Conservation (phyloP, 1,284 basidiomycete species). For the Microstroma glucosiphilum region DNA sequence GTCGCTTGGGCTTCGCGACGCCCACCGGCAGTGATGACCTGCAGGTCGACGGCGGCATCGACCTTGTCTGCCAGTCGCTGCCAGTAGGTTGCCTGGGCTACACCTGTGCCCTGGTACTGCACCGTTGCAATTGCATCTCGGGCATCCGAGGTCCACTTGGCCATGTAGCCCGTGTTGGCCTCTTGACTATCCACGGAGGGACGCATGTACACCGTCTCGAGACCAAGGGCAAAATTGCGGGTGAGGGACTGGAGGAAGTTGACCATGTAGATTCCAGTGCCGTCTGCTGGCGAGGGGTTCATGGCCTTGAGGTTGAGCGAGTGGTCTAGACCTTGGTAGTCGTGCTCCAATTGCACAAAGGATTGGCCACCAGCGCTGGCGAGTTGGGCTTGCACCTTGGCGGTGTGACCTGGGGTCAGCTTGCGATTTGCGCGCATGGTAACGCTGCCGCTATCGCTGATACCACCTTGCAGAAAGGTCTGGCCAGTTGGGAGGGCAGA, state of each 20-base stretch:
- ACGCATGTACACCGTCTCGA: conserved; percentile 79
- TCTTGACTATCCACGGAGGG: conserved; percentile 60
- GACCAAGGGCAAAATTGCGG: conserved; percentile 79
- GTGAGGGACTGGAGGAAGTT: conserved; percentile 94
- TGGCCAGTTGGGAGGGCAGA: conserved; percentile 50
- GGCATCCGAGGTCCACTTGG: conserved; percentile 59
- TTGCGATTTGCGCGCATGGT: conserved; percentile 84
- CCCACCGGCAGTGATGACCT: conserved; percentile 63
- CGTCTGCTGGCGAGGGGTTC: conserved; percentile 82
- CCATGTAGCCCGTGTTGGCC: conserved; percentile 73
- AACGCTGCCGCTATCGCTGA: conserved; percentile 87
- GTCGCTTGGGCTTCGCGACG: conserved; percentile 82
- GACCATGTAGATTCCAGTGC: conserved; percentile 86
- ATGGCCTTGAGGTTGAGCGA: conserved; percentile 80
- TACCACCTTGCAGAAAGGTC: conserved; percentile 85
- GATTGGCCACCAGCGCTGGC: conserved; percentile 22
- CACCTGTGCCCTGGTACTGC: conserved; percentile 72
- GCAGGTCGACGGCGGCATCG: conserved; percentile 94
- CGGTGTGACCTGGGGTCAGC: conserved; percentile 71
- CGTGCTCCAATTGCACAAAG: conserved; percentile 79
- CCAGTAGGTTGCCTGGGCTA: conserved; percentile 91
- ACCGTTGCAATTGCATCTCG: conserved; percentile 70
- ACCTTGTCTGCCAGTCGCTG: conserved; percentile 91
- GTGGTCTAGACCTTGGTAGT: conserved; percentile 84
- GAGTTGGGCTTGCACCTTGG: conserved; percentile 69